These are phyloP conservation scores for Antonospora locustae DNA, from an alignment of 371 early-diverging fungal genomes.

Conservation along the genomic window DNA sequence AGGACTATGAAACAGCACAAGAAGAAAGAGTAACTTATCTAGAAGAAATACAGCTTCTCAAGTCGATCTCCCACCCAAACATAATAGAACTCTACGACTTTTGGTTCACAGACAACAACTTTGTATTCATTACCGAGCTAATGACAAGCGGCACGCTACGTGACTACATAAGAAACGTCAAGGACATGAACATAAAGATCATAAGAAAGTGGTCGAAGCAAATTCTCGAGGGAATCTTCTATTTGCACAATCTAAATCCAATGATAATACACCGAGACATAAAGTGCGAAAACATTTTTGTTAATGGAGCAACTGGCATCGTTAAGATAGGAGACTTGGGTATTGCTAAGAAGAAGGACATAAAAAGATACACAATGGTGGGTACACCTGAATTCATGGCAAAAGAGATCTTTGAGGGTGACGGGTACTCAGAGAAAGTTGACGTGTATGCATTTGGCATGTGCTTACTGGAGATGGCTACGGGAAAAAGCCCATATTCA, in stretches of 20 bases:
- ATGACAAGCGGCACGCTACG: conserved; percentile 71
- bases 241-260: conserved; percentile 38
- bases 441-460: conserved; percentile 83
- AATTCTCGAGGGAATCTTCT: conserved; percentile 38
- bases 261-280: conserved; percentile 50
- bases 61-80: conserved; percentile 66
- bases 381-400: conserved; percentile 73
- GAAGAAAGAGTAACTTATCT: conserved; percentile 61
- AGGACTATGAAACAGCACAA: conserved; percentile 60
- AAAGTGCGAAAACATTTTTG: conserved; percentile 64
- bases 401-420: conserved; percentile 58
- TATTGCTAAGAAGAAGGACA: conserved; percentile 64
- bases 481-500: conserved; percentile 69
- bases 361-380: conserved; percentile 68
- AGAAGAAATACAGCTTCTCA: conserved; percentile 58
- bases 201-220: conserved; percentile 38
- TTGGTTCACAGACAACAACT: conserved; percentile 62
- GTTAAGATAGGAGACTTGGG: conserved; percentile 82
- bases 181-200: conserved; percentile 31
- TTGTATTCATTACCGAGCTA: conserved; percentile 73
- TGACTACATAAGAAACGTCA: conserved; percentile 59
- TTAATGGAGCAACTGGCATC: conserved; percentile 72
- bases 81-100: conserved; percentile 64
- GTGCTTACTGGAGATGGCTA: conserved; percentile 71
- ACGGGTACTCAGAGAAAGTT: conserved; percentile 68